A percentile compares a stretch with the other conserved stretches of the same genome.
Evolutionary conservation across 2,329 filamentous ascomycete genomes (phyloP).

Genomic region (Penicillium hesseltinei): DNA sequence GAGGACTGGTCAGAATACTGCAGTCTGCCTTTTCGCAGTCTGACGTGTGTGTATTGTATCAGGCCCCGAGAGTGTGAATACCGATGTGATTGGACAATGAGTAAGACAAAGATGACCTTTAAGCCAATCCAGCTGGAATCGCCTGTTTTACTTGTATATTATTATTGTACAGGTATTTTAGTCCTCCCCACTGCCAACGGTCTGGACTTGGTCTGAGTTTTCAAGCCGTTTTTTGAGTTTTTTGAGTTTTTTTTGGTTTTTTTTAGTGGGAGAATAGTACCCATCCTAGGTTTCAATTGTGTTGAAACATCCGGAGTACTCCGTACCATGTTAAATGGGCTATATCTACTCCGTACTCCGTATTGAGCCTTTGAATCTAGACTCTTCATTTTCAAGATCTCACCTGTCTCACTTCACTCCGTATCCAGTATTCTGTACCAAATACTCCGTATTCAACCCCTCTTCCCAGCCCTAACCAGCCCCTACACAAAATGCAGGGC

Average conservation of each 20-base stretch:
- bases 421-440: not conserved
- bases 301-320: not conserved
- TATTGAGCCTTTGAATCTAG: not conserved
- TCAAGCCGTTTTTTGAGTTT: not conserved
- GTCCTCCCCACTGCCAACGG: not conserved
- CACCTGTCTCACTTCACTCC: not conserved
- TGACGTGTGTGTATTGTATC: constrained; percentile 1
- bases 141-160: not conserved
- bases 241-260: not conserved
- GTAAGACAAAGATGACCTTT: not conserved
- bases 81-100: constrained; percentile 1
- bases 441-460: not conserved
- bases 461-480: not conserved
- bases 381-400: not conserved
- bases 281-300: not conserved
- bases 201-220: constrained; percentile 4
- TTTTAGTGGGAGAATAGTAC: constrained; percentile 9
- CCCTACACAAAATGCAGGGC: not conserved
- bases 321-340: no score
- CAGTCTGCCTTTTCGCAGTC: not conserved
- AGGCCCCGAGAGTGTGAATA: not conserved
- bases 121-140: not conserved
- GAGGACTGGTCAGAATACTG: constrained; percentile 2
- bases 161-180: not conserved
- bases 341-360: no score